Evolutionary conservation across 2,329 filamentous ascomycete genomes (phyloP), one percentile per base, ranked within the genome.

Genomic region (Hymenotorrendiella dingleyae): DNA sequence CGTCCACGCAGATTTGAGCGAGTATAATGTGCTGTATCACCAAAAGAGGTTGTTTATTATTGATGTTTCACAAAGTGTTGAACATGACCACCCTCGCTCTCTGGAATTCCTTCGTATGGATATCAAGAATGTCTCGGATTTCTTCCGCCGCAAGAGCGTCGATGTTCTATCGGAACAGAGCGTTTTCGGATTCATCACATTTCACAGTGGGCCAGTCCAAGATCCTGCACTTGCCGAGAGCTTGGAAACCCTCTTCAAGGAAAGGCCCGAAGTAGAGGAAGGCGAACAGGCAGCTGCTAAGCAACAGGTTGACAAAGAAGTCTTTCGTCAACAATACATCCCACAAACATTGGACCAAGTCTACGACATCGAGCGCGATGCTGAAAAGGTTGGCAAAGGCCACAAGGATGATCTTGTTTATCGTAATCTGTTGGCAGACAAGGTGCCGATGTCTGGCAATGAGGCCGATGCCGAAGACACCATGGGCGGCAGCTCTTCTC

Each of bases 81-180:
- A 97, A 69, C 90, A 94, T 54, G 91, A 97, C 56, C 93, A 98
- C 64, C 93, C 93, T 0, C 78, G 87, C 45, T 91, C 86, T 2
- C 73, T 94, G 22, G 91, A 97, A 62, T 98, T 98, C 61, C 66
- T 98, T 56, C 82, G 93, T 24, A 97, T 96, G 90, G 93, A 98
- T 61, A 89, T 98, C 66, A 97, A 96, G 73, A 98, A 98, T 60
- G 80, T 94, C 1, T 84, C 81, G 17, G 88, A 94, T 63, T 98
- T 94, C 67, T 98, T 97, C 77, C 74, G 81, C 22, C 77, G 86
- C 16, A 84, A 95, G 62, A 84, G 84, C 29, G 88, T 97, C 2
- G 81, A 94, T 48, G 84, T 80, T 0, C 72, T 98, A 3, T 68
- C 82, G 1, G 91, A 97, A 63, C 79, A 84, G 23, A 70, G 75